Evolutionary conservation across 768 basidiomycete species (phyloP).

Genomic region (Coprinellus aureogranulatus): DNA sequence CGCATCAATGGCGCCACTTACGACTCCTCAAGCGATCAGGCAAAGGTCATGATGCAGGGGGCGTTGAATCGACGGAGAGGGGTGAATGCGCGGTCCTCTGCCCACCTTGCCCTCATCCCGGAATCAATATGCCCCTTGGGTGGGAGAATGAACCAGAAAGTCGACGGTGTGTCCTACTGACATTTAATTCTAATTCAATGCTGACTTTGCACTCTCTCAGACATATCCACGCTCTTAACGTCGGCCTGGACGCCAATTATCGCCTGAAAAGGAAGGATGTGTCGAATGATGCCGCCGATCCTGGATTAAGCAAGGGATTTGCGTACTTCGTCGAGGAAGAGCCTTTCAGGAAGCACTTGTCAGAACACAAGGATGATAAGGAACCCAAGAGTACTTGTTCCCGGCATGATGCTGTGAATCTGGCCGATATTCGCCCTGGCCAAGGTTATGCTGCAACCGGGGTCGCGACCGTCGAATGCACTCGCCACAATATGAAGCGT

Average conservation of each 20-base stretch:
- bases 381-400: not conserved
- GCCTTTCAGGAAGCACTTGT: not conserved
- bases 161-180: not conserved
- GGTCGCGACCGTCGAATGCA: too few relatives aligned
- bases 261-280: not conserved
- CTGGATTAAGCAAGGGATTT: not conserved
- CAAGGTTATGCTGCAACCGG: too few relatives aligned
- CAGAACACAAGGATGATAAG: not conserved
- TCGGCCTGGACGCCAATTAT: not conserved
- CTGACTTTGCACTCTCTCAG: not conserved
- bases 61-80: constrained; percentile 1
- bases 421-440: too few relatives aligned
- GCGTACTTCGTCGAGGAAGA: not conserved
- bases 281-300: not conserved
- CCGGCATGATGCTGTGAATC: too few relatives aligned
- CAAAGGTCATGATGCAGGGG: constrained; percentile 11
- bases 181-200: not conserved
- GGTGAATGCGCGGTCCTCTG: constrained; percentile 22
- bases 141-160: constrained; percentile 10
- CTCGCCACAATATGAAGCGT: too few relatives aligned
- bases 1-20: constrained; percentile 18
- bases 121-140: constrained; percentile 14
- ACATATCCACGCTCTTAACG: not conserved
- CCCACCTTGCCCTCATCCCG: constrained; percentile 24
- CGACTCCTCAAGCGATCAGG: constrained; percentile 22